Evolutionary conservation across 495 filamentous ascomycete species (phyloP), one percentile per base, ranked within the genome.

Genomic region (Apiosordaria backusii): DNA sequence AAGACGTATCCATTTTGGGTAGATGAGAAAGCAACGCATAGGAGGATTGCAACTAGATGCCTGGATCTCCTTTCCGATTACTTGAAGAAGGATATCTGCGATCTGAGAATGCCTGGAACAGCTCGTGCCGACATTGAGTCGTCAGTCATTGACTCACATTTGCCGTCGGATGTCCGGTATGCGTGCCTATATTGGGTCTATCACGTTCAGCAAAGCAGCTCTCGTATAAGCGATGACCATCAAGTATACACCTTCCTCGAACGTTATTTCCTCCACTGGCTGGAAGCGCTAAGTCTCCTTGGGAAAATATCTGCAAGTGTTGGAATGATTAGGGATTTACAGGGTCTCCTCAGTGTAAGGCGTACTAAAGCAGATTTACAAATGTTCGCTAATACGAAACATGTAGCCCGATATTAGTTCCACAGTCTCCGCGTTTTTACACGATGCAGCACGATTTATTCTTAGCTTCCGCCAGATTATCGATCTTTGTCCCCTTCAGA

Each of bases 161-260:
- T 81, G 61, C 73, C 71, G 26, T 59, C 72, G 26, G 73, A 75
- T 13, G 61, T 75, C 29, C 65, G 67, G 65, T 72, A 72, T 50
- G 70, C 67, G 27, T 85, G 80, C 71, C 73, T 71, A 18, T 81
- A 81, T 65, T 86, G 78, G 84, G 72, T 80, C 55, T 50, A 78
- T 62, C 81, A 87, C 74, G 25, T 83, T 27, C 50, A 76, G 60
- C 40, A 78, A 63, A 77, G 75, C 61, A 64, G 72, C 23, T 15
- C 60, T 22, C 6, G 13, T 18, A 24, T 78, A 26, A 24, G 61
- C 55, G 68, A 79, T 59, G 55, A 67, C 25, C 67, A 66, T 64
- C 61, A 62, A 16, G 68, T 77, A 10, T 45, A 75, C 57, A 24
- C n/a, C 6, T 85, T 84, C 53, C 67, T 84, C 18, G 45, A 68